These are phyloP conservation scores for Talaromyces amestolkiae DNA, from an alignment of 2,329 filamentous ascomycete species.

Conservation along the genomic window DNA sequence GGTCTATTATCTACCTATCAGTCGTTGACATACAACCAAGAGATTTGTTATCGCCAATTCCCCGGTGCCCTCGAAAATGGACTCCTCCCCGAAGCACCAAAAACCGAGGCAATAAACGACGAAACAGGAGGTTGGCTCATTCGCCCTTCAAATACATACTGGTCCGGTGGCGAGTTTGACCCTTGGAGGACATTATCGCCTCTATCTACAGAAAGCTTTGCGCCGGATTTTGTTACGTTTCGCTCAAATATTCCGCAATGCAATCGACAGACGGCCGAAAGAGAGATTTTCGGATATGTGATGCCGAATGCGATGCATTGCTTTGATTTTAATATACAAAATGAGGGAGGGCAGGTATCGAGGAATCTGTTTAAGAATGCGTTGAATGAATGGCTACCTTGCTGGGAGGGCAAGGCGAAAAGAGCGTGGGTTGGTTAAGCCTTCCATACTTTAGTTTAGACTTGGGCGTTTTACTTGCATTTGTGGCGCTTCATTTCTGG, in stretches of 20 bases:
- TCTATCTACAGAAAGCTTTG: slow-evolving; percentile 42
- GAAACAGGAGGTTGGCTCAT: slow-evolving; percentile 52
- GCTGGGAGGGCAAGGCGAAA: slow-evolving; percentile 31
- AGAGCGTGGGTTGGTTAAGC: slow-evolving; percentile 10
- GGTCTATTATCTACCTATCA: slow-evolving; percentile 50
- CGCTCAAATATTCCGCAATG: slow-evolving; percentile 47
- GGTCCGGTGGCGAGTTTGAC: slow-evolving; percentile 52
- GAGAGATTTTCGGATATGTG: slow-evolving; percentile 50
- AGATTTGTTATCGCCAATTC: slow-evolving; percentile 51
- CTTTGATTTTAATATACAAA: slow-evolving; percentile 46
- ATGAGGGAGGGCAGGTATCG: slow-evolving; percentile 35
- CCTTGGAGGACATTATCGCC: slow-evolving; percentile 52
- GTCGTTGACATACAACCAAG: slow-evolving; percentile 43
- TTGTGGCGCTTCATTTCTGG: not conserved
- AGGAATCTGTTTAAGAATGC: slow-evolving; percentile 40
- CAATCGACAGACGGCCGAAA: slow-evolving; percentile 33
- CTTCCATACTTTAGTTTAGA: not conserved
- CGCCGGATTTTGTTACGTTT: slow-evolving; percentile 37
- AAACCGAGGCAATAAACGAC: slow-evolving; percentile 40
- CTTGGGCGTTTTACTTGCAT: not conserved
- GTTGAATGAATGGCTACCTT: slow-evolving; percentile 48
- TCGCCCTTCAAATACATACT: slow-evolving; percentile 53
- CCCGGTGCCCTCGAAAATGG: slow-evolving; percentile 40
- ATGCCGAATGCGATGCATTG: slow-evolving; percentile 49
- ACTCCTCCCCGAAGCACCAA: slow-evolving; percentile 44